Evolutionary conservation across 129 eudicot species (phyloP).

Genomic region (Erigeron canadensis): DNA sequence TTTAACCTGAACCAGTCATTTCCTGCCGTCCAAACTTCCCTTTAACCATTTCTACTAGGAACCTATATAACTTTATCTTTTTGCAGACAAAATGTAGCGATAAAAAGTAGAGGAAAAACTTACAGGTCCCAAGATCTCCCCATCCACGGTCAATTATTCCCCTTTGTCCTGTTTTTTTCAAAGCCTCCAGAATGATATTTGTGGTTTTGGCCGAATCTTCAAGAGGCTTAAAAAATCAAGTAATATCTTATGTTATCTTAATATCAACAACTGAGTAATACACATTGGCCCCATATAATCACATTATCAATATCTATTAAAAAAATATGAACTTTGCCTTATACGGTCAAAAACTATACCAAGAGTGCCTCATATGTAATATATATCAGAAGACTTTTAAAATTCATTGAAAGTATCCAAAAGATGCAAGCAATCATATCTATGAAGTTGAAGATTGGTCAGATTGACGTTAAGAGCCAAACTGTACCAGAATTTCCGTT

Average conservation of each 20-base stretch:
- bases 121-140: conserved; percentile 97
- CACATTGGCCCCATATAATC: too few relatives aligned
- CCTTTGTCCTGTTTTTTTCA: conserved; percentile 82
- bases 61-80: background rate
- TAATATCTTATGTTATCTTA: background rate
- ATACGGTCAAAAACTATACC: conserved; percentile 3
- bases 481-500: background rate
- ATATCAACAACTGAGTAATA: background rate
- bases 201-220: conserved; percentile 84
- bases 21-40: background rate
- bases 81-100: background rate
- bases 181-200: conserved; percentile 75
- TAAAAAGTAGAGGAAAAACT: conserved; percentile 33
- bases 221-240: conserved; percentile 60
- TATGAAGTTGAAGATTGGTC: background rate
- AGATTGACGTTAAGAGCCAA: conserved; percentile 4
- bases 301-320: too few relatives aligned
- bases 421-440: background rate
- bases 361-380: background rate
- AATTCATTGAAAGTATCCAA: background rate
- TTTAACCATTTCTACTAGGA: background rate
- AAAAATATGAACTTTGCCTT: background rate
- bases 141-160: conserved; percentile 96
- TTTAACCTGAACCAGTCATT: too few relatives aligned
- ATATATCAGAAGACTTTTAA: background rate